phyloP scores from a whole-genome alignment of 495 filamentous ascomycete genomes.

The Penicillium coffeae region DNA sequence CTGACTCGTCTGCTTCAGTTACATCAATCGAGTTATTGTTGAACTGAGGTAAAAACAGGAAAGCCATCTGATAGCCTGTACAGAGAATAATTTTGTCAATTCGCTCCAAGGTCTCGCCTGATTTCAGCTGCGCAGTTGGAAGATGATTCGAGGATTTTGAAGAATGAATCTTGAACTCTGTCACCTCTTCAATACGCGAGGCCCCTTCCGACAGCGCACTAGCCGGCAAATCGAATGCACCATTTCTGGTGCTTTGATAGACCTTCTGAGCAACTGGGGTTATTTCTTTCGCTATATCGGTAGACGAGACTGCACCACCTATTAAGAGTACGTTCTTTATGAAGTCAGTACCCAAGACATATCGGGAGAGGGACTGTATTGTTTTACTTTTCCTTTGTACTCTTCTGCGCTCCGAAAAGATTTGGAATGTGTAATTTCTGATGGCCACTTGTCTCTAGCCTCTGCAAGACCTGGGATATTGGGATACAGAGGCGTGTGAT shows the following conservation, averaged over 20 bases:
- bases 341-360: not conserved
- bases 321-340: constrained; percentile 55
- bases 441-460: constrained; percentile 50
- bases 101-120: constrained; percentile 39
- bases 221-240: constrained; percentile 51
- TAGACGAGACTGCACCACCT: constrained; percentile 57
- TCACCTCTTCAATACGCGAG: constrained; percentile 49
- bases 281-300: constrained; percentile 58
- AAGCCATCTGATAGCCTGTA: constrained; percentile 61
- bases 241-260: constrained; percentile 58
- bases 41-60: constrained; percentile 53
- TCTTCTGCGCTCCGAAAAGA: constrained; percentile 50
- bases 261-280: constrained; percentile 43
- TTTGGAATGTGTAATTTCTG: constrained; percentile 56
- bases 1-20: constrained; percentile 40
- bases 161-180: constrained; percentile 16
- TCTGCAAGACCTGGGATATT: constrained; percentile 50
- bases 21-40: constrained; percentile 31
- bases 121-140: constrained; percentile 33
- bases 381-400: constrained; percentile 41
- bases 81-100: constrained; percentile 56
- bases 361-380: not conserved
- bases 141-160: constrained; percentile 28
- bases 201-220: constrained; percentile 45
- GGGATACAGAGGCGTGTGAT: constrained; percentile 54